phyloP scores from a whole-genome alignment of 2,329 filamentous ascomycete genomes.

The Dichotomopilus funicola region DNA sequence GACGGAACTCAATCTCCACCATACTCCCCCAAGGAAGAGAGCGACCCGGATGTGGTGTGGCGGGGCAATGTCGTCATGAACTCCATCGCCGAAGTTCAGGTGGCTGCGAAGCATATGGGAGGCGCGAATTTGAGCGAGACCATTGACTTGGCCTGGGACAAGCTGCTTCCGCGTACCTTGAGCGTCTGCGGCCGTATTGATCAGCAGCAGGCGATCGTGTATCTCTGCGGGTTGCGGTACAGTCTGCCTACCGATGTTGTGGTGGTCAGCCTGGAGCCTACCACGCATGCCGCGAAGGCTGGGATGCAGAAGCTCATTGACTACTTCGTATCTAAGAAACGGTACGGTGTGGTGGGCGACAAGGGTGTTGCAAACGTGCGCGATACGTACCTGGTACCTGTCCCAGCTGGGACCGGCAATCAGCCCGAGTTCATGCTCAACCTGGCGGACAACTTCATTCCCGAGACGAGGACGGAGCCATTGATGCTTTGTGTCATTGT shows the following conservation, averaged over 20 bases:
- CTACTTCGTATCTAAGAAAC: constrained; percentile 75
- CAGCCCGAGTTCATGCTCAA: constrained; percentile 85
- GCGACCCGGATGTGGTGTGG: constrained; percentile 68
- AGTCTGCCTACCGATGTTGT: constrained; percentile 77
- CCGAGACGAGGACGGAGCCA: constrained; percentile 63
- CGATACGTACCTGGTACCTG: constrained; percentile 85
- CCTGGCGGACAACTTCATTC: constrained; percentile 76
- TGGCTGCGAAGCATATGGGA: constrained; percentile 74
- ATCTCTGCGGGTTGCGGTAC: constrained; percentile 80
- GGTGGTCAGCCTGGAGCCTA: constrained; percentile 65
- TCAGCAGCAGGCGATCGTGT: constrained; percentile 77
- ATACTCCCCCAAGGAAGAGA: constrained; percentile 70
- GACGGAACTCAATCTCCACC: constrained; percentile 72
- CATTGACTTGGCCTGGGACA: constrained; percentile 53
- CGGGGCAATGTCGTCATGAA: constrained; percentile 70
- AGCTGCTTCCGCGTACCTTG: constrained; percentile 64
- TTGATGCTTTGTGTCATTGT: constrained; percentile 82
- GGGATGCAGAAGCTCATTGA: constrained; percentile 74
- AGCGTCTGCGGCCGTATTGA: constrained; percentile 75
- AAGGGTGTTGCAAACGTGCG: constrained; percentile 68
- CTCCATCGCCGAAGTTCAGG: constrained; percentile 66
- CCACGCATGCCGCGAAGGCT: constrained; percentile 51
- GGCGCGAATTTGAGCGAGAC: constrained; percentile 71
- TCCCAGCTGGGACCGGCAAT: constrained; percentile 62
- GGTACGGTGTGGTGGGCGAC: constrained; percentile 83